A percentile compares a stretch with the other conserved stretches of the same genome.
phyloP scores from a whole-genome alignment of 345 rosid species.

The Brassica incana region DNA sequence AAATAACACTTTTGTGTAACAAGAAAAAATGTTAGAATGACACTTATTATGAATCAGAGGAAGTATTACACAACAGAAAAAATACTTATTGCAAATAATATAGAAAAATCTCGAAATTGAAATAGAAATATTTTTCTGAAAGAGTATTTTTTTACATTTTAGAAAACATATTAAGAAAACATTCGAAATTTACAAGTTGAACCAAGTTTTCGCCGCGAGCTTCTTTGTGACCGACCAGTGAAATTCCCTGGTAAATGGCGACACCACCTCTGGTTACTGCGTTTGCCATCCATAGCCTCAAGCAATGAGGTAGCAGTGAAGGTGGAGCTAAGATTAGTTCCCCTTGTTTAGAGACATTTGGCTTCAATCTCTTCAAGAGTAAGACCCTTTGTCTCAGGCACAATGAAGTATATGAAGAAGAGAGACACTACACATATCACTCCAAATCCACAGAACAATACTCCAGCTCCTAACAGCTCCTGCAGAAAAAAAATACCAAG shows the following conservation, averaged over 20 bases:
- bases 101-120: neutral
- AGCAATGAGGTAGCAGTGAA: slow-evolving; percentile 11
- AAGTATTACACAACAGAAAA: too few species aligned
- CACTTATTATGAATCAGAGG: too few species aligned
- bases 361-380: slow-evolving; percentile 94
- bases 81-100: neutral
- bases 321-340: neutral
- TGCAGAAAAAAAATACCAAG: slow-evolving; percentile 31
- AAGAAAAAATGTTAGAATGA: too few species aligned
- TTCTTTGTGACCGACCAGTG: slow-evolving; percentile 7
- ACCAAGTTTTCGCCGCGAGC: neutral
- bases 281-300: slow-evolving; percentile 18
- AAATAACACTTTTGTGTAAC: too few species aligned
- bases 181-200: neutral
- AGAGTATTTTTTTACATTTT: neutral
- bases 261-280: neutral
- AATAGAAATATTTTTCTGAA: too few species aligned
- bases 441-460: slow-evolving; percentile 75
- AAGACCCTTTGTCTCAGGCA: slow-evolving; percentile 95
- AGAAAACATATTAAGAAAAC: slow-evolving; percentile 5
- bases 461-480: slow-evolving; percentile 85
- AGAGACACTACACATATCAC: slow-evolving; percentile 66
- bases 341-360: slow-evolving; percentile 56
- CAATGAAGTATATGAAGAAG: slow-evolving; percentile 72
- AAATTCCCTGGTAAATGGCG: neutral